phyloP scores from a whole-genome alignment of 768 basidiomycete genomes.

The Macrocybe gigantea region DNA sequence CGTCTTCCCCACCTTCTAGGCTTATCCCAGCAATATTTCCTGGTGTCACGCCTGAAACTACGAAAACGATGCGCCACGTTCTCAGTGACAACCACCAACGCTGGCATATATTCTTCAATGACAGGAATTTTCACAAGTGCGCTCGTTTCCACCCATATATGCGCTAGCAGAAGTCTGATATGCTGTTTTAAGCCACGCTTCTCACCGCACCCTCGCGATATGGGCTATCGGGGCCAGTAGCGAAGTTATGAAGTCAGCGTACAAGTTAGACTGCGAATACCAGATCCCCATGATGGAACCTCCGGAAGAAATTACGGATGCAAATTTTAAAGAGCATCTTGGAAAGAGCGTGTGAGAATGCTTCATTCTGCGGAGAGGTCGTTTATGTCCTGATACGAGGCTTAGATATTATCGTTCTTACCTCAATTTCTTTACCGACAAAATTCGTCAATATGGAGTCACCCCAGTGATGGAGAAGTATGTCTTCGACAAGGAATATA shows the following conservation, averaged over 20 bases:
- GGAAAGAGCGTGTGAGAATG: conserved; percentile 16
- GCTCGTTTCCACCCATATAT: conserved; percentile 12
- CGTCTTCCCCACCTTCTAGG: conserved; percentile 10
- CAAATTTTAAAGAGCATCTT: conserved; percentile 47
- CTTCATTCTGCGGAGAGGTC: not conserved
- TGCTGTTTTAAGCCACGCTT: conserved; percentile 33
- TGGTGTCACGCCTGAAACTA: conserved; percentile 29
- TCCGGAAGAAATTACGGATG: conserved; percentile 33
- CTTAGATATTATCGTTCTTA: not conserved
- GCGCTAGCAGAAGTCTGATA: conserved; percentile 19
- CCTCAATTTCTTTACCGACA: conserved; percentile 44
- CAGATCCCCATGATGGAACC: conserved; percentile 30
- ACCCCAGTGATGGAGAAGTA: conserved; percentile 50
- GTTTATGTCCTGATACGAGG: not conserved
- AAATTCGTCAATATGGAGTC: conserved; percentile 37
- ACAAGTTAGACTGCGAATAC: conserved; percentile 23
- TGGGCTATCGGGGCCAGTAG: conserved; percentile 52
- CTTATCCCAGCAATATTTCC: conserved; percentile 28
- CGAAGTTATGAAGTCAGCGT: conserved; percentile 28
- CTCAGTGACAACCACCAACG: conserved; percentile 46
- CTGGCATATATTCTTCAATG: conserved; percentile 53
- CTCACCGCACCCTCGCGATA: conserved; percentile 52
- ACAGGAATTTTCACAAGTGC: conserved; percentile 30
- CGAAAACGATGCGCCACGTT: conserved; percentile 28
- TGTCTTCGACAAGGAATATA: conserved; percentile 48